A percentile compares a stretch with the other conserved stretches of the same genome.
phyloP scores from a whole-genome alignment of 2,329 filamentous ascomycete species.

The Hymenoscyphus albidus region DNA sequence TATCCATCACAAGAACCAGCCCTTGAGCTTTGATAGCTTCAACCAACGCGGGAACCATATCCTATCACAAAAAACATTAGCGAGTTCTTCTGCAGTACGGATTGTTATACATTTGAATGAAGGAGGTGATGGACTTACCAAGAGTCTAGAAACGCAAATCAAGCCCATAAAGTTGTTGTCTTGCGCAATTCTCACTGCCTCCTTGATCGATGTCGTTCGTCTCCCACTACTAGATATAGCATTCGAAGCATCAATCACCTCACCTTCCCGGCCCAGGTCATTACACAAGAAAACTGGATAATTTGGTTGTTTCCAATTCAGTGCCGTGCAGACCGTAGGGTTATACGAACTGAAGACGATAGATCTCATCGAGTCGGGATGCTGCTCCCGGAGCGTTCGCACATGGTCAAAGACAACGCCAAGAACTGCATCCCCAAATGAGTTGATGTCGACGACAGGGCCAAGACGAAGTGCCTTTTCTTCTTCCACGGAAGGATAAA shows the following conservation, averaged over 20 bases:
- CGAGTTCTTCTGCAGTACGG: neutral
- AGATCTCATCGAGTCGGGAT: conserved; percentile 72
- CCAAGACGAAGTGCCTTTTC: conserved; percentile 67
- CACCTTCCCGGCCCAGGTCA: conserved; percentile 68
- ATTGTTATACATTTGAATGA: too few relatives aligned
- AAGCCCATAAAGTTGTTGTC: conserved; percentile 98
- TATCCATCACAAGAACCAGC: conserved; percentile 86
- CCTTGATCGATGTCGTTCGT: conserved; percentile 82
- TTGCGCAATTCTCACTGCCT: conserved; percentile 87
- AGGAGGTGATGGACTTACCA: conserved; percentile 56
- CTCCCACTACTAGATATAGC: conserved; percentile 54
- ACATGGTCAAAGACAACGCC: conserved; percentile 89
- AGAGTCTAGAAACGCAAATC: conserved; percentile 79
- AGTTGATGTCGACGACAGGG: conserved; percentile 78
- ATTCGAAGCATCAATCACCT: conserved; percentile 25
- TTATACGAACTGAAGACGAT: conserved; percentile 96
- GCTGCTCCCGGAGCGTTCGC: conserved; percentile 59
- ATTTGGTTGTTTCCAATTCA: conserved; percentile 99
- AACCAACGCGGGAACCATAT: conserved; percentile 87
- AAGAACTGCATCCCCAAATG: conserved; percentile 78
- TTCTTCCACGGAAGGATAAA: conserved; percentile 76
- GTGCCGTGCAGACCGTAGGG: conserved; percentile 79
- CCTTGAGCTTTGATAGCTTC: conserved; percentile 94
- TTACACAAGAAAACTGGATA: conserved; percentile 96
- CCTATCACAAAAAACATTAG: conserved; percentile 48